phyloP scores from a whole-genome alignment of 768 basidiomycete species.

The Boletus fagicola region DNA sequence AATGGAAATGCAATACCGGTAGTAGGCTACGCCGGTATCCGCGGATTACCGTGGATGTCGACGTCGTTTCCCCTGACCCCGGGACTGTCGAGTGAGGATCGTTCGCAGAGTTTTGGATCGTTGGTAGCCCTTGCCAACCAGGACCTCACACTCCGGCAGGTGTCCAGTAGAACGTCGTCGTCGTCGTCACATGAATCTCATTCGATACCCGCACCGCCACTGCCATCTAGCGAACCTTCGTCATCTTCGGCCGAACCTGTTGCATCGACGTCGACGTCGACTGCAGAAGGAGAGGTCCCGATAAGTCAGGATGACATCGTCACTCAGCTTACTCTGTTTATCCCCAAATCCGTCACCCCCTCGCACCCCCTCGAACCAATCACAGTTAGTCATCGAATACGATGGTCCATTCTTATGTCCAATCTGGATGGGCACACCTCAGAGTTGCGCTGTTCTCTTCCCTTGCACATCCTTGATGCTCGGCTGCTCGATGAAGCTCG shows the following conservation, averaged over 20 bases:
- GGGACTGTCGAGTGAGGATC: constrained; percentile 18
- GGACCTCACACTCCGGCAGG: constrained; percentile 15
- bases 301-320: constrained; percentile 48
- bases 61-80: constrained; percentile 8
- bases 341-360: constrained; percentile 64
- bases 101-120: constrained; percentile 16
- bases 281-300: constrained; percentile 20
- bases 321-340: constrained; percentile 55
- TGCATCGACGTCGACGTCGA: constrained; percentile 5
- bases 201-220: not conserved
- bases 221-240: not conserved
- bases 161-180: constrained; percentile 14
- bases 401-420: constrained; percentile 74
- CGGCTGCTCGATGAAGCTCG: constrained; percentile 74
- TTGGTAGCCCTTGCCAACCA: constrained; percentile 4
- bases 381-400: constrained; percentile 70
- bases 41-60: not conserved
- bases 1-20: constrained; percentile 44
- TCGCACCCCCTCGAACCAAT: constrained; percentile 78
- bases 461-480: constrained; percentile 78
- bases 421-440: constrained; percentile 92
- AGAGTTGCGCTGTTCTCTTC: constrained; percentile 92
- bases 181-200: constrained; percentile 18
- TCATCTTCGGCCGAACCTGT: constrained; percentile 7
- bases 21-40: constrained; percentile 3